Evolutionary conservation across 2,329 filamentous ascomycete genomes (phyloP), one percentile per base, ranked within the genome.

Genomic region (Xylariaceae sp.): DNA sequence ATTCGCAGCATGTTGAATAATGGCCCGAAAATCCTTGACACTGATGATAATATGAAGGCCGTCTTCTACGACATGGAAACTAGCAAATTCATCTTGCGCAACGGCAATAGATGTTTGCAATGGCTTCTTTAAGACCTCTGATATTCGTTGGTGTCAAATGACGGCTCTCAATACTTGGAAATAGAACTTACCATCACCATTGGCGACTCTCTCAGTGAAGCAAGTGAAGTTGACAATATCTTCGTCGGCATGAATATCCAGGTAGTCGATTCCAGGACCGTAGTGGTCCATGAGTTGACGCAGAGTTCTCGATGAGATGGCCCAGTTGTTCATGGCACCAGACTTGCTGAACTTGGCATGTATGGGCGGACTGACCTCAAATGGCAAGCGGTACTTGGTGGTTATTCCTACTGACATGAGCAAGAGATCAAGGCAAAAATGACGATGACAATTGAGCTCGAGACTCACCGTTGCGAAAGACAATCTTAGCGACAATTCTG

Each of bases 1-100:
- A 23, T 85, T 84, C 23, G 87, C 86, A 8, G 89, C 89, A 73
- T 93, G 89, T 39, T 86, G 82, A 55, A 92, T 84, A 56, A 92
- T 89, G 39, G 89, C 86, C 54, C 89, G 86, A 72, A 92, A 92
- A 73, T 93, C 89, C 68, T 90, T 92, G 69, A 93, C 88, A 66
- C 86, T 90, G 69, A 92, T 88, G 60, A 90, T 83, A 67, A 92
- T 89, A 69, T 92, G 89, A 58, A 92, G 80, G 54, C 88, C 86
- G 61, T 90, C 85, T 69, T 91, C 86, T 18, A 66, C 64, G 35
- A 90, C 85, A 18, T 83, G 79, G 61, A 92, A 89, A 55, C 87
- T 82, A 59, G 89, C 86, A 67, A 93, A 93, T 66, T 92, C 89
- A 58, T 88, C 83, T 35, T 84, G 85, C 69, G 91, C 88, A 11